A percentile compares a stretch with the other conserved stretches of the same genome.
Conservation (phyloP, 169 alveolate genomes). For the Eimeria necatrix region DNA sequence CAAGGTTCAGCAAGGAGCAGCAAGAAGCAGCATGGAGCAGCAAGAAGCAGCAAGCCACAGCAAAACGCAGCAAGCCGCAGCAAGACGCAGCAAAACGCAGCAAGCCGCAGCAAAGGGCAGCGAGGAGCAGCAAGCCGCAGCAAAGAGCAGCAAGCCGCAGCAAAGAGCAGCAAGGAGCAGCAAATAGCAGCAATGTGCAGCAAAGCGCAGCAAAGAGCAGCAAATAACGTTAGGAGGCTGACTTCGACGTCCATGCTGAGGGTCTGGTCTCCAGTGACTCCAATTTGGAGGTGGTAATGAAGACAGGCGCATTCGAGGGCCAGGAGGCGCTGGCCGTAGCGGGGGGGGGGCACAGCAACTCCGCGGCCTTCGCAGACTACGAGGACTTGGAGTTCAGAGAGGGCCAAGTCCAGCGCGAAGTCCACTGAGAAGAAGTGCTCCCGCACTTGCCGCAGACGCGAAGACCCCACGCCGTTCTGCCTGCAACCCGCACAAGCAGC, state of each 20-base stretch:
- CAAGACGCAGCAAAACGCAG: background rate
- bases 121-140: no score
- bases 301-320: constrained; percentile 39
- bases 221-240: background rate
- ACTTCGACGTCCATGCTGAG: constrained; percentile 37
- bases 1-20: no score
- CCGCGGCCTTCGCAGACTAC: constrained; percentile 35
- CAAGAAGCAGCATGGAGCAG: no score
- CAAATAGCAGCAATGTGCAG: background rate
- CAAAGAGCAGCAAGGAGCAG: background rate
- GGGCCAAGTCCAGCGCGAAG: constrained; percentile 30
- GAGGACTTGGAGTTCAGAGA: constrained; percentile 17
- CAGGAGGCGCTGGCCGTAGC: constrained; percentile 31
- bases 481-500: background rate
- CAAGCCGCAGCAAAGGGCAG: background rate
- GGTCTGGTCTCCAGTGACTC: constrained; percentile 56
- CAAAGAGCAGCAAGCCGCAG: no score
- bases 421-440: constrained; percentile 8
- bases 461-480: constrained; percentile 51
- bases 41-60: background rate
- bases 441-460: constrained; percentile 43
- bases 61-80: background rate
- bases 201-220: background rate
- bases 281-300: constrained; percentile 32
- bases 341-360: constrained; percentile 56